Percentiles rank a stretch among this genome's conserved stretches.
Conservation (phyloP, 2,329 filamentous ascomycete species). For the Neonectria neomacrospora region DNA sequence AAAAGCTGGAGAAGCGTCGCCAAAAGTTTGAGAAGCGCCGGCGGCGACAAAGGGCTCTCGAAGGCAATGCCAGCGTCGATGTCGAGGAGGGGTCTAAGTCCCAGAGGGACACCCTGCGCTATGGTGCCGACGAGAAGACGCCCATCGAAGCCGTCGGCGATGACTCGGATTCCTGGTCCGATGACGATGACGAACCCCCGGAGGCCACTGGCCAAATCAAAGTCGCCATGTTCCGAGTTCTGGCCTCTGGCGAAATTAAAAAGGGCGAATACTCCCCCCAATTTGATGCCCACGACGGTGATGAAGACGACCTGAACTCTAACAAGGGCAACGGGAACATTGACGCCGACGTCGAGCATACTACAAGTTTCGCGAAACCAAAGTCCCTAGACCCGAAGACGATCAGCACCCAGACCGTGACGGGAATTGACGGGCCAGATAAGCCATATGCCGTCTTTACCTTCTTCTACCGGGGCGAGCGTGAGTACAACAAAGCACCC, state of each 20-base stretch:
- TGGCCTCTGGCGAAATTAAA: conserved; percentile 97
- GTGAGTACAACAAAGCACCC: conserved; percentile 66
- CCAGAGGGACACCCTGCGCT: conserved; percentile 73
- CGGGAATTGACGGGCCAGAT: conserved; percentile 94
- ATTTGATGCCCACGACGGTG: conserved; percentile 95
- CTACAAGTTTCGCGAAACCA: conserved; percentile 96
- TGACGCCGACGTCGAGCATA: conserved; percentile 91
- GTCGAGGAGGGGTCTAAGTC: conserved; percentile 57
- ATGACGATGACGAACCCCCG: conserved; percentile 86
- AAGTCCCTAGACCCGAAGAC: conserved; percentile 96
- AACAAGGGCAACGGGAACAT: conserved; percentile 68
- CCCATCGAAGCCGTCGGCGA: conserved; percentile 76
- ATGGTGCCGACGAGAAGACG: conserved; percentile 79
- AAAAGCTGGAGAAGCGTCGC: conserved; percentile 88
- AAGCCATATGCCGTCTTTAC: conserved; percentile 97
- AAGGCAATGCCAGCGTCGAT: conserved; percentile 49
- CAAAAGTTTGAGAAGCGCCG: conserved; percentile 80
- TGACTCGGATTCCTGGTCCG: conserved; percentile 80
- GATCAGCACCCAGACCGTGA: conserved; percentile 99
- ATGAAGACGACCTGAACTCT: conserved; percentile 70
- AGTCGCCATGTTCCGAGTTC: conserved; percentile 92
- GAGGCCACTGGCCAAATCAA: conserved; percentile 98
- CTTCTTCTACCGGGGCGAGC: conserved; percentile 95
- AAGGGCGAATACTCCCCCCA: conserved; percentile 98
- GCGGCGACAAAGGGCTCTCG: conserved; percentile 67